A percentile compares a stretch with the other conserved stretches of the same genome.
Evolutionary conservation across 1,284 basidiomycete genomes (phyloP).

Genomic region (Inonotus hispidus): DNA sequence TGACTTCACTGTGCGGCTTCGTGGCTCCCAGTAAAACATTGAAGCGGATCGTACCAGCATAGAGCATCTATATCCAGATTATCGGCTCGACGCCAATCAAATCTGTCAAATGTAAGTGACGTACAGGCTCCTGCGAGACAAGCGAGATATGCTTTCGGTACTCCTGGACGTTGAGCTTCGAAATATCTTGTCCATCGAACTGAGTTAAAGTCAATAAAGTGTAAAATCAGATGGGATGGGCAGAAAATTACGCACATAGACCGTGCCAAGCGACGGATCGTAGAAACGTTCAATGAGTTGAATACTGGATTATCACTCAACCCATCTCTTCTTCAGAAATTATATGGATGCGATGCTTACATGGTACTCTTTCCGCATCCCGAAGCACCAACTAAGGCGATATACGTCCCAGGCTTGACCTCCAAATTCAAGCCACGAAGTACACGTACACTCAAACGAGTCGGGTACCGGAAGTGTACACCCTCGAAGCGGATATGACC

Average conservation of each 20-base stretch:
- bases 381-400: slow-evolving; percentile 87
- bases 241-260: slow-evolving; percentile 33
- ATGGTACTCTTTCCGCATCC: slow-evolving; percentile 87
- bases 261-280: slow-evolving; percentile 68
- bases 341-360: no score
- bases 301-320: slow-evolving; percentile 76
- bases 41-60: slow-evolving; percentile 83
- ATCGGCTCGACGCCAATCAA: no score
- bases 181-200: slow-evolving; percentile 79
- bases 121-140: slow-evolving; percentile 85
- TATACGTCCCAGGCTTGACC: slow-evolving; percentile 87
- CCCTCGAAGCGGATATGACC: slow-evolving; percentile 78
- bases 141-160: slow-evolving; percentile 83
- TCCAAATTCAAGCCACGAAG: slow-evolving; percentile 76
- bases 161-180: slow-evolving; percentile 75
- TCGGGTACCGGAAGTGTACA: slow-evolving; percentile 95
- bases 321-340: no score
- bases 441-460: slow-evolving; percentile 82
- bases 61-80: slow-evolving; percentile 47
- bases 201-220: neutral
- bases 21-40: slow-evolving; percentile 85
- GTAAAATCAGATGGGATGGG: neutral
- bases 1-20: slow-evolving; percentile 77
- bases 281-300: slow-evolving; percentile 90
- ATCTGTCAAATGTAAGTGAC: neutral